Base-by-base conservation (phyloP, 2,329 filamentous ascomycete genomes). In the Curvularia sp. region DNA sequence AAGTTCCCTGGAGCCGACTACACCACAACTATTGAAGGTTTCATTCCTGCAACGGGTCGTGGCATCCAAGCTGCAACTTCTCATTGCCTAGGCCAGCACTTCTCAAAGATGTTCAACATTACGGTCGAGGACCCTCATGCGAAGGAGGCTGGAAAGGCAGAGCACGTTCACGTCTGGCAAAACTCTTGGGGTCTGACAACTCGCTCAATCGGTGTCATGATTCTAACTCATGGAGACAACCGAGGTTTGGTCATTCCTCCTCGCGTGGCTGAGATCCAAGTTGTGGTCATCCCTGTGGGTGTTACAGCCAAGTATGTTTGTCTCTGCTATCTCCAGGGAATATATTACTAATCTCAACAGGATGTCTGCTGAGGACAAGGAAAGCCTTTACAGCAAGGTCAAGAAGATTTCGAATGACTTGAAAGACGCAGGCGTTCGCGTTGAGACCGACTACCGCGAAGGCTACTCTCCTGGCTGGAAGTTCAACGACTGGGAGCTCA, bases 111-210 rank as follows among this genome's bases (percentile, higher is more conserved):
- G 93, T 99, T 98, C 77, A 90, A 95, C 78, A 98, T 99, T 77
- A 96, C 90, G 0, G 92, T 99, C 28, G 94, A 99, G 78, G 93
- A 99, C 74, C 95, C 95, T 23, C 83, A 84, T 59, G 85, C 84
- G 49, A 88, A 88, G 73, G 82, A 84, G 46, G 77, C 76, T 27
- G 88, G 86, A 48, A 87, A 95, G 77, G 67, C 74, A n/a, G 69
- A 75, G 55, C 90, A 91, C 80, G 82, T 97, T 55, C 82, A 94
- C 74, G 93, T 98, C 56, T 98, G 94, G 93, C 95, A 99, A 79
- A 99, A 99, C 83, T 97, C 93, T 13, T 99, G 95, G 95, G 95
- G 95, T 80, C 86, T 99, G 60, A 98, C 94, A 1, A 99, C 95
- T 53, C 92, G 95, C 76, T 92, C 94, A 56, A 96, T 99, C 66